These are phyloP conservation scores for Ophiostoma piceae DNA, from an alignment of 2,329 filamentous ascomycete genomes.

Conservation along the genomic window DNA sequence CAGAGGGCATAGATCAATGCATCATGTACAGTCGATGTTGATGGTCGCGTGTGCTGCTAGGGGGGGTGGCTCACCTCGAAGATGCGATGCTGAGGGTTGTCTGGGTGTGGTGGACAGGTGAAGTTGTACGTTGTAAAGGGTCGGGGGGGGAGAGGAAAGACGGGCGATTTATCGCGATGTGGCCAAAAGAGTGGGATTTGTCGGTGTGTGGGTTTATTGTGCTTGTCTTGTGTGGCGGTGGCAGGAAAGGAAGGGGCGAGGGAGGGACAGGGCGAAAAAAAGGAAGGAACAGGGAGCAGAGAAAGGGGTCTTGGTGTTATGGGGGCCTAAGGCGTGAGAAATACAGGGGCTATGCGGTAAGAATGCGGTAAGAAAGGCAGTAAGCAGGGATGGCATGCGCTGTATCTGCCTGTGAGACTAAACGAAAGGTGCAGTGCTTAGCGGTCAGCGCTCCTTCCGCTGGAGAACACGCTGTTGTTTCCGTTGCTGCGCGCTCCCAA, in stretches of 20 bases:
- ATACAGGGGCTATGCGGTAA: neutral
- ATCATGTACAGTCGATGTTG: neutral
- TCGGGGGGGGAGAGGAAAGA: constrained; percentile 21
- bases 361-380: neutral
- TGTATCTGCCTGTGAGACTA: neutral
- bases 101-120: constrained; percentile 16
- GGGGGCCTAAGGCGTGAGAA: too few species aligned
- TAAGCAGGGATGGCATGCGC: neutral
- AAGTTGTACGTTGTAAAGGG: constrained; percentile 18
- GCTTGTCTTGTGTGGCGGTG: constrained; percentile 6
- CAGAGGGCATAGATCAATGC: neutral
- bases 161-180: constrained; percentile 29
- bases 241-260: constrained; percentile 22
- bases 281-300: neutral
- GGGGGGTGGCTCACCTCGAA: constrained; percentile 16
- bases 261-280: constrained; percentile 20
- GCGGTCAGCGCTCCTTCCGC: neutral
- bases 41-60: neutral
- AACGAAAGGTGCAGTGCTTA: neutral
- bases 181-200: constrained; percentile 29
- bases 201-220: constrained; percentile 26
- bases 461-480: constrained; percentile 15
- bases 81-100: constrained; percentile 14
- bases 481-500: neutral
- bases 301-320: neutral